Evolutionary conservation across 2,329 filamentous ascomycete species (phyloP), one percentile per base, ranked within the genome.

Genomic region (Colletotrichum horii): DNA sequence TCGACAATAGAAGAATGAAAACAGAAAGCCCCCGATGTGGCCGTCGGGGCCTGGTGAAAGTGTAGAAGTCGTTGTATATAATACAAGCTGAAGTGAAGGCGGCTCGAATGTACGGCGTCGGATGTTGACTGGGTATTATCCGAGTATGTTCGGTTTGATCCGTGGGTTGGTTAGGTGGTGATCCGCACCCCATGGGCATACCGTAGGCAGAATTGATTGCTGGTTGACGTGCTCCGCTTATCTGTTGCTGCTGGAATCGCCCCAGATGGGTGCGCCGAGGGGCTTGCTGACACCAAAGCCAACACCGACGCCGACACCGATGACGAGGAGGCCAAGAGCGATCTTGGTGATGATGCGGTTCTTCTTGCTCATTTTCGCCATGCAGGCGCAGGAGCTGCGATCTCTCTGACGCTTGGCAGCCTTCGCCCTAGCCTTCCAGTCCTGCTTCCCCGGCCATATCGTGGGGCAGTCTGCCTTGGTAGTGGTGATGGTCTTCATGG

Each of bases 201-300:
- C 36, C 36, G 34, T 24, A 7, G 43, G 26, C 48, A 30, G 15
- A 8, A 5, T 36, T 19, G 28, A 56, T 36, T 66, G 48, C 60
- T 26, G 36, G 4, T n/a, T 4, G 16, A 34, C 52, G 38, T 26
- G 60, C 26, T 6, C 26, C 19, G 24, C 24, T n/a, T 22, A 60
- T 11, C 55, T 48, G 52, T 67, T 73, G 34, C 58, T 38, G 16
- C 65, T 36, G 22, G 30, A 3, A 22, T 52, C 43, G 52, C 87
- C 83, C 91, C 91, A 93, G 78, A 92, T 90, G 19, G 87, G 86
- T n/a, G 91, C 91, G 15, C 89, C 88, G 2, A 92, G 84, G 4
- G 90, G 88, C 82, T 91, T 92, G 86, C 90, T 92, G 78, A 93
- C 86, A 65, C 91, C 91, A 61, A 93, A 86, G 26, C 91, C 91